Conservation (phyloP, 1,284 basidiomycete species). For the Trametes polyzona region DNA sequence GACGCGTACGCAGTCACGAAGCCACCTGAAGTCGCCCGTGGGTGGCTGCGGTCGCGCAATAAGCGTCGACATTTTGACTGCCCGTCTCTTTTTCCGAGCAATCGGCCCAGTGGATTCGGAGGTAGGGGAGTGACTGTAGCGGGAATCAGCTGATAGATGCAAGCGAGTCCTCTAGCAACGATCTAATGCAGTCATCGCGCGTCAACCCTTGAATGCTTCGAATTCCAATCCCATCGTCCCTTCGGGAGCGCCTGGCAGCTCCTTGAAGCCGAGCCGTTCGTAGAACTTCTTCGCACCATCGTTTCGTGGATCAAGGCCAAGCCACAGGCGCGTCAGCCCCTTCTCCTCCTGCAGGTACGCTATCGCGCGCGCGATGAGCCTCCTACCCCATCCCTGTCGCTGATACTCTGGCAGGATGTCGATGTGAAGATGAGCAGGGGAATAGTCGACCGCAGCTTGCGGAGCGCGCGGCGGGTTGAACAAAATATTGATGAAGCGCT, state of each 20-base stretch:
- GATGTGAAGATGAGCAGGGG: constrained; percentile 70
- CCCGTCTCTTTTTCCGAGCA: too few species aligned
- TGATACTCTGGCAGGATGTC: constrained; percentile 64
- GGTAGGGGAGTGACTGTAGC: neutral
- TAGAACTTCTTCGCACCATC: constrained; percentile 61
- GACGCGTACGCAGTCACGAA: too few species aligned
- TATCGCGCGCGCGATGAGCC: constrained; percentile 55
- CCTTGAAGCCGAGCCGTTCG: constrained; percentile 54
- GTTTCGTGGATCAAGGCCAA: constrained; percentile 65
- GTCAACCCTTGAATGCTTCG: constrained; percentile 39
- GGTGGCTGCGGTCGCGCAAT: too few species aligned
- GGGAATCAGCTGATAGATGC: neutral
- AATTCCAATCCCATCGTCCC: constrained; percentile 54
- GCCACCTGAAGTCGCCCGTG: too few species aligned
- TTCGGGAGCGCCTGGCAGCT: constrained; percentile 50
- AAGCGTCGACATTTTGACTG: too few species aligned
- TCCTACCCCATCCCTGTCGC: constrained; percentile 64
- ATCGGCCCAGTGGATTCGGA: too few species aligned
- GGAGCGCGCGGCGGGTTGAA: constrained; percentile 51
- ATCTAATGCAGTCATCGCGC: neutral
- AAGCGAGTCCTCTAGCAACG: neutral
- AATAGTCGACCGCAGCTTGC: constrained; percentile 54
- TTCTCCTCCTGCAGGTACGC: constrained; percentile 49
- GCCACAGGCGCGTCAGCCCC: constrained; percentile 57
- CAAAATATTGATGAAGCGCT: constrained; percentile 51